Evolutionary conservation across 225 moss, liverwort and hornwort species (phyloP), one percentile per base, ranked within the genome.

Genomic region (Bryoerythrophyllum caledonicum): DNA sequence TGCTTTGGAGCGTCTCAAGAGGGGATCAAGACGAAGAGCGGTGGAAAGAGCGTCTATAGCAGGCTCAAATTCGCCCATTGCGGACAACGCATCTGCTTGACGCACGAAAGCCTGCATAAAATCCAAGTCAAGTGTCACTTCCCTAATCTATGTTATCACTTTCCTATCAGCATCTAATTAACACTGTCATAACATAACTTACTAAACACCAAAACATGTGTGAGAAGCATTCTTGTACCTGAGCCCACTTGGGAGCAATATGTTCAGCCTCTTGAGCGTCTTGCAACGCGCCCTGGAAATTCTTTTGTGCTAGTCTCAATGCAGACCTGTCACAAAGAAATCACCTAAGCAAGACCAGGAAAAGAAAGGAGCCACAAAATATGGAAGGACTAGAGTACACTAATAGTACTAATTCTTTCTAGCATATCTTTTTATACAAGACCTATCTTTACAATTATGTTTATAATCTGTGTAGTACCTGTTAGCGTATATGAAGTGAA

Each of bases 1-100:
- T 43, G 85, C 85, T 81, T 91, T 89, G 5, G 91, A 91, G 49
- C 91, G 89, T 78, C 93, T 91, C 62, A 93, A 67, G 10, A 78
- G 80, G 17, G 93, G 84, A 74, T 93, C 93, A 10, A 89, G 73
- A 32, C 60, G 76, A 56, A 89, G 87, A 10, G 93, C 93, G 26
- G 64, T 49, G 19, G 78, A 70, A 40, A 87, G 89, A 60, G 87
- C 71, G 19, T 58, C 20, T 11, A 87, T 52, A 66, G 91, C 93
- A 81, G 73, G 46, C 66, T 73, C 81, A 14, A 79, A 67, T 55
- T 91, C 70, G 54, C 83, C 84, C 86, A 91, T 79, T 68, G 86
- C 87, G 53, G 88, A 62, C 73, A 82, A 83, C 24, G 78, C 89
- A 70, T 93, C 93, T 44, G 89, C 91, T 79, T 87, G 86, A 72